Evolutionary conservation across 2,329 filamentous ascomycete species (phyloP).

Genomic region (Beauveria australis): DNA sequence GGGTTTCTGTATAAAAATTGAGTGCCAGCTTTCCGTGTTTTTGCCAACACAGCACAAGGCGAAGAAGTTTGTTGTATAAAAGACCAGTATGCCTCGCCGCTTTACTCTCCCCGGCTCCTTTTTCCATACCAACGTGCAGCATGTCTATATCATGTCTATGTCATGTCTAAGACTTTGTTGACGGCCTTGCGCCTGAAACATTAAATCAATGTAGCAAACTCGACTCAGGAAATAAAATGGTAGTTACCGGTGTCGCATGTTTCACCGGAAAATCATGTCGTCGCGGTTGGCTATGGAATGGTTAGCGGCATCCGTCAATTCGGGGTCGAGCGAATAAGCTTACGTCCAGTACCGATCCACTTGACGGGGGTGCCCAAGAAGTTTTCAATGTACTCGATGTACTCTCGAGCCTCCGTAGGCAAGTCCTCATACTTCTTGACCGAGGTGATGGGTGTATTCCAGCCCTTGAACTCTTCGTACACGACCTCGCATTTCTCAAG

Average conservation of each 20-base stretch:
- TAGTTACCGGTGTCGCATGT: background rate
- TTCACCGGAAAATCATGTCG: background rate
- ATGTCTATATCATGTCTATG: background rate
- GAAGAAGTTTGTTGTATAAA: background rate
- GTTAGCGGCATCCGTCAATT: background rate
- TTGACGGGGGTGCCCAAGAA: slow-evolving; percentile 55
- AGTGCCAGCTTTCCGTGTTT: background rate
- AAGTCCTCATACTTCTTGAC: slow-evolving; percentile 53
- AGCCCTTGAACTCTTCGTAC: slow-evolving; percentile 62
- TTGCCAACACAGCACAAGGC: background rate
- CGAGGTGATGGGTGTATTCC: slow-evolving; percentile 56
- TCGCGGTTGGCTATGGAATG: background rate
- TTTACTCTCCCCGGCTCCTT: background rate
- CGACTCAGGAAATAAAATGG: background rate
- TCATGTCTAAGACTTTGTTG: background rate
- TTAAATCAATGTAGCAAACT: background rate
- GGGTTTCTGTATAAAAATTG: background rate
- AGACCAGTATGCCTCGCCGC: background rate
- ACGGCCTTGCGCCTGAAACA: background rate
- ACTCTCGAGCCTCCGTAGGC: slow-evolving; percentile 55
- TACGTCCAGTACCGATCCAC: slow-evolving; percentile 55
- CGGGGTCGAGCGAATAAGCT: background rate
- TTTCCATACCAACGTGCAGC: background rate
- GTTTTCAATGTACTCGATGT: slow-evolving; percentile 60
- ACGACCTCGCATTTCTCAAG: slow-evolving; percentile 54